phyloP scores from a whole-genome alignment of 2,329 filamentous ascomycete species.

The Verticillium klebahnii region DNA sequence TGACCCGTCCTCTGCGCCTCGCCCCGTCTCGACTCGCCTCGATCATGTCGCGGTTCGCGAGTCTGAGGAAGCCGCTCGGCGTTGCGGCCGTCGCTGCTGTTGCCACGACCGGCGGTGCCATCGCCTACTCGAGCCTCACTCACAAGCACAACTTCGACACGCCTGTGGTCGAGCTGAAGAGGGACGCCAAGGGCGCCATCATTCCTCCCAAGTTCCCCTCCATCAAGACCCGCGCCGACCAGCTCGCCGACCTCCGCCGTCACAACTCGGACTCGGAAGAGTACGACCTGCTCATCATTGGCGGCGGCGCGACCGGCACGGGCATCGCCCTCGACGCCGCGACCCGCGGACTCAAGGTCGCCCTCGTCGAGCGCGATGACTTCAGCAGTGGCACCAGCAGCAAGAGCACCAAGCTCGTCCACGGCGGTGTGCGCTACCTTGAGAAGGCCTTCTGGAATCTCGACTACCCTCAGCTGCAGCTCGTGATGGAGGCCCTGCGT shows the following conservation, averaged over 20 bases:
- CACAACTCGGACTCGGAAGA: constrained; percentile 39
- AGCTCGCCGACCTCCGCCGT: constrained; percentile 34
- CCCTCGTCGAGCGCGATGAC: constrained; percentile 77
- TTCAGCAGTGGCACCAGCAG: constrained; percentile 79
- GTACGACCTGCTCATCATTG: constrained; percentile 76
- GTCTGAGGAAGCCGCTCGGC: constrained; percentile 28
- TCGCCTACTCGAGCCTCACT: constrained; percentile 21
- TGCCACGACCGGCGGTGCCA: constrained; percentile 20
- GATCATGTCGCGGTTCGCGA: constrained; percentile 29
- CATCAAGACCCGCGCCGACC: constrained; percentile 28
- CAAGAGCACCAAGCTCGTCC: constrained; percentile 84
- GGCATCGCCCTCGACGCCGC: constrained; percentile 79
- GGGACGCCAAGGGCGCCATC: constrained; percentile 30
- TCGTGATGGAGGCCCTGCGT: constrained; percentile 76
- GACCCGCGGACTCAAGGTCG: constrained; percentile 74
- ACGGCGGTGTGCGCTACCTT: constrained; percentile 78
- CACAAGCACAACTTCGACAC: constrained; percentile 25
- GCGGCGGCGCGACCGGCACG: constrained; percentile 73
- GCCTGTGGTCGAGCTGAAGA: constrained; percentile 27
- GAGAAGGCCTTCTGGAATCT: constrained; percentile 85
- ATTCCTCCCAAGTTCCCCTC: constrained; percentile 30
- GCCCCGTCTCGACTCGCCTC: background rate
- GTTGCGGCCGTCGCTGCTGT: constrained; percentile 18
- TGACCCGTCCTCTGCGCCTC: background rate
- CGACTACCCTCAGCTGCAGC: constrained; percentile 76